Conservation (phyloP, 2,329 filamentous ascomycete species). For the Rhynchosporium agropyri region DNA sequence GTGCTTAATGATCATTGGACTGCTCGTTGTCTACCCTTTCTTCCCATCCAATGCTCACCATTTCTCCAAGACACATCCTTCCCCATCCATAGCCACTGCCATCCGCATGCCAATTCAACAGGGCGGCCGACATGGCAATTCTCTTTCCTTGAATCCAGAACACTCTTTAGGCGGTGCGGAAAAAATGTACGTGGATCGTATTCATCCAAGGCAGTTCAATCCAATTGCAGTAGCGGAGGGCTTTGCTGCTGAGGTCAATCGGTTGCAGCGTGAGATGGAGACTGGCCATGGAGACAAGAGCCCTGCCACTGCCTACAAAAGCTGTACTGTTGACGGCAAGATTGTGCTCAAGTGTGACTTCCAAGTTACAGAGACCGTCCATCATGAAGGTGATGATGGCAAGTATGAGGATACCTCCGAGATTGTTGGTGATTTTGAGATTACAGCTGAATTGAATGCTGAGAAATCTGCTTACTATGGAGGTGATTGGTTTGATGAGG, state of each 20-base stretch:
- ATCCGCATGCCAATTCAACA: not conserved
- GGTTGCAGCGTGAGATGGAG: not conserved
- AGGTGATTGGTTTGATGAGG: too few relatives aligned
- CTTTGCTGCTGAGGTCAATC: not conserved
- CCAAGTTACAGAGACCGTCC: not conserved
- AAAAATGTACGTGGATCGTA: constrained; percentile 6
- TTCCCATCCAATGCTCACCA: not conserved
- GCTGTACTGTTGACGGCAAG: not conserved
- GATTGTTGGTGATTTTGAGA: too few relatives aligned
- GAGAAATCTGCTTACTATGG: too few relatives aligned
- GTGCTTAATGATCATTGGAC: not conserved
- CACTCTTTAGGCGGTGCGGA: not conserved
- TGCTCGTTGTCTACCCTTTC: not conserved
- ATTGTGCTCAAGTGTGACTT: not conserved
- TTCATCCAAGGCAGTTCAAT: not conserved
- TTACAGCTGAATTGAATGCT: too few relatives aligned
- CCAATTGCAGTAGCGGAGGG: not conserved
- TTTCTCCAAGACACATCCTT: not conserved
- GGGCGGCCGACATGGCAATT: not conserved
- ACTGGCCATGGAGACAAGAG: not conserved
- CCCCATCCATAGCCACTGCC: not conserved
- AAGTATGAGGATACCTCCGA: too few relatives aligned
- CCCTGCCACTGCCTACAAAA: not conserved
- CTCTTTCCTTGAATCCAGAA: not conserved
- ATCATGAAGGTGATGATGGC: too few relatives aligned